These are phyloP conservation scores for Penicillium angulare DNA, from an alignment of 495 filamentous ascomycete species.

Conservation along the genomic window DNA sequence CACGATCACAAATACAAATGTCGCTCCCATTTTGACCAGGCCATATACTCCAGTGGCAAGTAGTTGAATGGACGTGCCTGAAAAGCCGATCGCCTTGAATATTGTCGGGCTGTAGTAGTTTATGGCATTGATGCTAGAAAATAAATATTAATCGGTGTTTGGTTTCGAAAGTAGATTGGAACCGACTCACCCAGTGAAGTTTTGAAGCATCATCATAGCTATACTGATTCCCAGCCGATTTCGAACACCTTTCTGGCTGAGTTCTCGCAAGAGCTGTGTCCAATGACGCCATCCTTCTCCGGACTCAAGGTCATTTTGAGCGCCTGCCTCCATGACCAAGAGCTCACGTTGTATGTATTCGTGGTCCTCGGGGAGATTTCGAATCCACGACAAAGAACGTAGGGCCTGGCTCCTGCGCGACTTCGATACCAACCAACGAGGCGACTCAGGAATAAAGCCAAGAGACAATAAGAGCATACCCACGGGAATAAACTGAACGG, in stretches of 20 bases:
- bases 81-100: constrained; percentile 20
- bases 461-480: constrained; percentile 49
- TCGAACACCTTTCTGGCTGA: constrained; percentile 16
- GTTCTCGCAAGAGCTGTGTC: neutral
- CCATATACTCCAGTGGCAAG: constrained; percentile 23
- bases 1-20: constrained; percentile 15
- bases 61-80: constrained; percentile 8
- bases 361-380: constrained; percentile 15
- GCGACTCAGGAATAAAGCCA: constrained; percentile 57
- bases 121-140: constrained; percentile 17
- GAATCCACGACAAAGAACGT: constrained; percentile 8
- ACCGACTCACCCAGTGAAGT: constrained; percentile 36
- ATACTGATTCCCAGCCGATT: constrained; percentile 6
- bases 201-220: constrained; percentile 6
- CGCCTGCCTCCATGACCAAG: constrained; percentile 22
- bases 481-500: constrained; percentile 17
- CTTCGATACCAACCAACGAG: constrained; percentile 51
- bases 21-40: constrained; percentile 10
- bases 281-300: neutral
- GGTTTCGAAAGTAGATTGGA: constrained; percentile 42
- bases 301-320: constrained; percentile 46
- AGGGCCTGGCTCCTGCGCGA: constrained; percentile 3
- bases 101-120: constrained; percentile 26
- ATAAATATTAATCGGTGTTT: no score
- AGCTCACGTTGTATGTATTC: constrained; percentile 9